phyloP scores from a whole-genome alignment of 2,329 filamentous ascomycete species.

The Epichloe sibirici region DNA sequence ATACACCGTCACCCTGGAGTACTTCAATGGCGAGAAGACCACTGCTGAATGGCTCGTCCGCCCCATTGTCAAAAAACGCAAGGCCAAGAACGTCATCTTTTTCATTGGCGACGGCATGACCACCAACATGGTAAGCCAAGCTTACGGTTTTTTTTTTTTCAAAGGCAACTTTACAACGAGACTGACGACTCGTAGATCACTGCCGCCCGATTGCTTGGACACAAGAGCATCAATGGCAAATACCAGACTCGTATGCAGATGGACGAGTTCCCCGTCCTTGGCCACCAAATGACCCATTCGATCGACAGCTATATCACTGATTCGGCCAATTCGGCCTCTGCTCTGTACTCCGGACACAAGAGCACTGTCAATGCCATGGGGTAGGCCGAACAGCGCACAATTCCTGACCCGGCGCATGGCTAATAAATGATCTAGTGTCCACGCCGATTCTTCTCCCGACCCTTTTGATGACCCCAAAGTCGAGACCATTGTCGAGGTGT shows the following conservation, averaged over 20 bases:
- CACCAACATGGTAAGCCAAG: slow-evolving; percentile 49
- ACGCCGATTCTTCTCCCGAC: slow-evolving; percentile 62
- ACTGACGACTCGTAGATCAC: slow-evolving; percentile 37
- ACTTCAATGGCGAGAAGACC: slow-evolving; percentile 61
- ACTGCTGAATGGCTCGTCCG: slow-evolving; percentile 67
- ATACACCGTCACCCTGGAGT: slow-evolving; percentile 64
- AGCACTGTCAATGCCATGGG: slow-evolving; percentile 71
- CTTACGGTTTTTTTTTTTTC: neutral
- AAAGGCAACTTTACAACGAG: too few species aligned
- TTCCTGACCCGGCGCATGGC: neutral
- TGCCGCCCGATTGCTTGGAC: slow-evolving; percentile 67
- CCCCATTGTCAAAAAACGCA: slow-evolving; percentile 54
- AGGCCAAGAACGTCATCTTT: slow-evolving; percentile 73
- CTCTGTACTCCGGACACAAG: slow-evolving; percentile 75
- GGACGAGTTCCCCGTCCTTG: slow-evolving; percentile 75
- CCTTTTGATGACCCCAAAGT: slow-evolving; percentile 76
- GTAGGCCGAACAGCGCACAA: slow-evolving; percentile 18
- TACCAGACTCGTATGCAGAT: slow-evolving; percentile 65
- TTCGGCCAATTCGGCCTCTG: slow-evolving; percentile 73
- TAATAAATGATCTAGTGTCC: slow-evolving; percentile 34
- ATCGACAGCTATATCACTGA: slow-evolving; percentile 80
- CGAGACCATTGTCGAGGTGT: slow-evolving; percentile 69
- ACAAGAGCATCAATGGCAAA: slow-evolving; percentile 74
- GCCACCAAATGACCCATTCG: slow-evolving; percentile 83
- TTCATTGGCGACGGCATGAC: slow-evolving; percentile 70